Conservation (phyloP, 768 basidiomycete species). For the Cystobasidium ongulense region DNA sequence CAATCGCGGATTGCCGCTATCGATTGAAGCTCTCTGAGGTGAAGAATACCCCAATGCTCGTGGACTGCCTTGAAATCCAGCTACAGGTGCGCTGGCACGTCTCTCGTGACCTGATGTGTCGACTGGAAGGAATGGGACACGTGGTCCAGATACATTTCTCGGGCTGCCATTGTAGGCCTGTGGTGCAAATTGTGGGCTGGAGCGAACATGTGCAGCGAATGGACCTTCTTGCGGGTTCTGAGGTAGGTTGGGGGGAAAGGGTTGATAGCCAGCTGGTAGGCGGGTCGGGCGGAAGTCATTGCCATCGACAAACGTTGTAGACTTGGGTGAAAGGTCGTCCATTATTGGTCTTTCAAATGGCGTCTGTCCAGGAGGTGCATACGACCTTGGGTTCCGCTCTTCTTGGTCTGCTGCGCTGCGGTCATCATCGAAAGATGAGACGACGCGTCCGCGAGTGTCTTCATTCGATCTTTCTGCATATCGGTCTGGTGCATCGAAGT, state of each 20-base stretch:
- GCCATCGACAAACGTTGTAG: neutral
- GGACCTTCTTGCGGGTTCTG: neutral
- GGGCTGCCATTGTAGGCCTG: neutral
- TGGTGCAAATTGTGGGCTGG: neutral
- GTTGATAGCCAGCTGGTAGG: neutral
- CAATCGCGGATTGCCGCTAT: too few relatives aligned
- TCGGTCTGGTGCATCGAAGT: constrained; percentile 10
- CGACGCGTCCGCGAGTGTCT: neutral
- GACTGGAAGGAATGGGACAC: neutral
- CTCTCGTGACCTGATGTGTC: neutral
- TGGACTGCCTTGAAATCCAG: too few relatives aligned
- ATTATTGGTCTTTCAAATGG: neutral
- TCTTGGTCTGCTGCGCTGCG: neutral
- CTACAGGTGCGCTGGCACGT: neutral
- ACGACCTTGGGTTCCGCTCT: neutral
- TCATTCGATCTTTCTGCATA: neutral
- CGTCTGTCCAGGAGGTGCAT: neutral
- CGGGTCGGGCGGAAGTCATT: neutral
- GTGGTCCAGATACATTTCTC: neutral
- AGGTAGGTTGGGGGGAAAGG: neutral
- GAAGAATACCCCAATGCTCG: too few relatives aligned
- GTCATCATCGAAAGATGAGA: neutral
- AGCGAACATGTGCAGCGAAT: constrained; percentile 7
- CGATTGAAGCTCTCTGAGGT: too few relatives aligned
- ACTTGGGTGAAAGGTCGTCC: neutral